phyloP scores from a whole-genome alignment of 345 rosid genomes.

The Eucalyptus urophylla region DNA sequence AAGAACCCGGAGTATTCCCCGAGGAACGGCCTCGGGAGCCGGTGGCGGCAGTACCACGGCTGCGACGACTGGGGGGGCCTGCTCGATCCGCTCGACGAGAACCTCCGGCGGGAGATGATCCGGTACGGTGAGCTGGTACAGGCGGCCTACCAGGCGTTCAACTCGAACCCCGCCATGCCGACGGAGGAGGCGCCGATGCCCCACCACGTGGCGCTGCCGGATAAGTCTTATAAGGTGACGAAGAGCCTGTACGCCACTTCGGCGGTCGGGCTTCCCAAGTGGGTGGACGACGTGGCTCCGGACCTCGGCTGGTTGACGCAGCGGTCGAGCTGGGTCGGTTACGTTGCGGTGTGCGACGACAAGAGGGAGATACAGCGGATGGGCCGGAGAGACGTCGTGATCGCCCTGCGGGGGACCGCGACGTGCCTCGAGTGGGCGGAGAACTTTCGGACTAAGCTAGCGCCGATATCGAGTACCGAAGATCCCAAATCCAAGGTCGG shows the following conservation, averaged over 20 bases:
- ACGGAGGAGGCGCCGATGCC: slow-evolving; percentile 39
- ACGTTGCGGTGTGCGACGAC: slow-evolving; percentile 87
- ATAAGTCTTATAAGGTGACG: slow-evolving; percentile 58
- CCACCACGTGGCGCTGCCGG: slow-evolving; percentile 53
- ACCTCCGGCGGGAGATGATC: slow-evolving; percentile 50
- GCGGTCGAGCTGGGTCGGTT: slow-evolving; percentile 89
- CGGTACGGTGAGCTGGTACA: slow-evolving; percentile 46
- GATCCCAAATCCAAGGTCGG: slow-evolving; percentile 44
- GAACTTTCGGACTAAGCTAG: slow-evolving; percentile 44
- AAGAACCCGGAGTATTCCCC: slow-evolving; percentile 73
- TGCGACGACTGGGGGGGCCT: slow-evolving; percentile 34
- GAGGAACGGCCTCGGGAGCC: slow-evolving; percentile 53
- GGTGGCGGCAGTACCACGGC: slow-evolving; percentile 71
- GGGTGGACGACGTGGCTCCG: slow-evolving; percentile 81
- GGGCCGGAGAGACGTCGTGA: slow-evolving; percentile 92
- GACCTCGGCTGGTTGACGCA: slow-evolving; percentile 94
- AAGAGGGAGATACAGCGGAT: slow-evolving; percentile 72
- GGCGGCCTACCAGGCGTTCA: slow-evolving; percentile 51
- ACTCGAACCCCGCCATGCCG: slow-evolving; percentile 66
- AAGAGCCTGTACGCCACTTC: slow-evolving; percentile 84
- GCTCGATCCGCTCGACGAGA: slow-evolving; percentile 53
- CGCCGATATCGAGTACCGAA: slow-evolving; percentile 1
- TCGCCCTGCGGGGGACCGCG: slow-evolving; percentile 86
- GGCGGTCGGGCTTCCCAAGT: slow-evolving; percentile 68
- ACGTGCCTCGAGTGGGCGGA: slow-evolving; percentile 98